Evolutionary conservation across 352 stramenopile genomes (phyloP), one percentile per base, ranked within the genome.

Genomic region (Saprolegnia diclina): DNA sequence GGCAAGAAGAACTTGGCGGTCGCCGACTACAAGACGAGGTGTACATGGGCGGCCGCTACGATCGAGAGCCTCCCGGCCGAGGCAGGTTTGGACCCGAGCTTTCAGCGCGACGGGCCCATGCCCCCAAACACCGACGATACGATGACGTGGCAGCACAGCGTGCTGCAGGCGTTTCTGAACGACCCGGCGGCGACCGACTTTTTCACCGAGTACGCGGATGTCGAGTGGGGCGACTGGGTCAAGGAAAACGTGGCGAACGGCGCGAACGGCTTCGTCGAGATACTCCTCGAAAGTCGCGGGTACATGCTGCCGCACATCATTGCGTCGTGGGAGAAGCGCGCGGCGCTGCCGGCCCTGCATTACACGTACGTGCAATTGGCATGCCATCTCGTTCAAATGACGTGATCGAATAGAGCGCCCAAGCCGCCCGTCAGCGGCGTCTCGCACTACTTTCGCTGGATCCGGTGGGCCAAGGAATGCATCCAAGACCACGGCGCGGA

Each of bases 171-270:
- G 18, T 90, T 91, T 56, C 68, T 90, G 40, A 76, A 85, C 45
- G 79, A 90, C 44, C 76, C 75, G 2, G 72, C 74, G n/a, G 35
- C 42, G 0, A 69, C 44, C 26, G 75, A 89, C 56, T 89, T 87
- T 44, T 89, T 91, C 62, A 72, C 68, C 56, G 72, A 85, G 29
- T 79, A 89, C 40, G 77, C 77, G 0, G 83, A 88, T 56, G 50
- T 83, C 14, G 76, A 79, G n/a, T 91, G 80, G 80, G 73, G 76
- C 22, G 72, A 71, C n/a, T 91, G 81, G 80, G 87, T 91, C 64
- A 38, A 62, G 0, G 74, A 85, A 26, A 90, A 91, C 63, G 45
- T 89, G 45, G 65, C 57, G 21, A 82, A 69, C 40, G 50, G 63
- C 32, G 76, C 81, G 50, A 71, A 73, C 29, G 73, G 87, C 67